A percentile compares a stretch with the other conserved stretches of the same genome.
phyloP scores from a whole-genome alignment of 2,329 filamentous ascomycete species.

The Colletotrichum tamarilloi region DNA sequence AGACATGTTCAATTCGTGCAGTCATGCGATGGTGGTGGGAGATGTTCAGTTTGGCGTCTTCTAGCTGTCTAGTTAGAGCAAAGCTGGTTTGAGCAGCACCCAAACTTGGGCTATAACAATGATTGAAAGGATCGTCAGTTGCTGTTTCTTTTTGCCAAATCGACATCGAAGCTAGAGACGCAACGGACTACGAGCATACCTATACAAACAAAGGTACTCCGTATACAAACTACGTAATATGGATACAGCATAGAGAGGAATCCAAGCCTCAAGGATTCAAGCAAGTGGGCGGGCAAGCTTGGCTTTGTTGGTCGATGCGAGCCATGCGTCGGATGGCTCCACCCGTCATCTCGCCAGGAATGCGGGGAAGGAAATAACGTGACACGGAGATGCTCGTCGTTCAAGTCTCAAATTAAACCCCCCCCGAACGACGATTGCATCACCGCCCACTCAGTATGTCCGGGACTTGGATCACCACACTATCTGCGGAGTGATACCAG shows the following conservation, averaged over 20 bases:
- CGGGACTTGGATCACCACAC: not conserved
- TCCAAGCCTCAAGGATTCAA: not conserved
- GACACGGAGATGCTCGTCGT: not conserved
- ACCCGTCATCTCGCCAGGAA: constrained; percentile 22
- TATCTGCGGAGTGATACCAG: not conserved
- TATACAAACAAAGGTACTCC: no score
- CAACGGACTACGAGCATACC: no score
- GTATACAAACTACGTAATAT: not conserved
- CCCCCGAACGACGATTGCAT: not conserved
- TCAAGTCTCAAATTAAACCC: not conserved
- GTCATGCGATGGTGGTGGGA: not conserved
- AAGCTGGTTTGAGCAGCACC: not conserved
- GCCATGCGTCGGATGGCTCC: not conserved
- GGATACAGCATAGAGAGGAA: not conserved
- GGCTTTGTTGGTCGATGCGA: constrained; percentile 5
- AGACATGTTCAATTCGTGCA: not conserved
- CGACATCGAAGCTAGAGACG: not conserved
- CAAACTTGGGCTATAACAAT: not conserved
- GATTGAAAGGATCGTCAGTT: not conserved
- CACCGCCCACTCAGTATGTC: not conserved
- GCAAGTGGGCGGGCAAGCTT: not conserved
- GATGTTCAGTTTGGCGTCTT: not conserved
- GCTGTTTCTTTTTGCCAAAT: not conserved
- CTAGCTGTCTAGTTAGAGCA: not conserved
- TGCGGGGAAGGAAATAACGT: constrained; percentile 28